Conservation (phyloP, 2,329 filamentous ascomycete genomes). For the Scolecobasidium constrictum region DNA sequence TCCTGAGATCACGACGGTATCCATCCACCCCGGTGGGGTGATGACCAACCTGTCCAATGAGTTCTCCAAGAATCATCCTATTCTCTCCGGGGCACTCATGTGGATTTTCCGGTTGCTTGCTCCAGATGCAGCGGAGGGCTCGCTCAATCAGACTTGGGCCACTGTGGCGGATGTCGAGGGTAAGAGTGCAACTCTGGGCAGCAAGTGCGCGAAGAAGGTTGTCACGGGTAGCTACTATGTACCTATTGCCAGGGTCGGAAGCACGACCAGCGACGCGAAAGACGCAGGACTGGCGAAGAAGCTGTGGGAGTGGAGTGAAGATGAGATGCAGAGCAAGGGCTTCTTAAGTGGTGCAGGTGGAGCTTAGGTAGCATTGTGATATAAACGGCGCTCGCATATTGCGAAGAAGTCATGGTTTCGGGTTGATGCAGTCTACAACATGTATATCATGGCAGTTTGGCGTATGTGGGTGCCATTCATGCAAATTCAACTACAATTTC, state of each 20-base stretch:
- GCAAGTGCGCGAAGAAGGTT: neutral
- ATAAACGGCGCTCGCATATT: too few species aligned
- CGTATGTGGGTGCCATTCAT: too few species aligned
- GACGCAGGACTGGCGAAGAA: conserved; percentile 9
- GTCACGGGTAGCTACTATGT: neutral
- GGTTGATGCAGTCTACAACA: too few species aligned
- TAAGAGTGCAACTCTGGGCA: neutral
- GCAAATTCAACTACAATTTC: too few species aligned
- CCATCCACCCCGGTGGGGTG: conserved; percentile 39
- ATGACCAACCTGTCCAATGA: conserved; percentile 26
- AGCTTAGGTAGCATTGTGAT: too few species aligned
- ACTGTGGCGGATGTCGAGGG: neutral
- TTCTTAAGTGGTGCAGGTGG: too few species aligned
- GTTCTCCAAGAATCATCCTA: neutral
- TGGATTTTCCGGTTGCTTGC: neutral
- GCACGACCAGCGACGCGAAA: neutral
- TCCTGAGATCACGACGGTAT: conserved; percentile 32
- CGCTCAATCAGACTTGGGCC: conserved; percentile 8
- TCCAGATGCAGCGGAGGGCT: neutral
- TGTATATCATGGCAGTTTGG: too few species aligned
- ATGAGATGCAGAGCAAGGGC: conserved; percentile 6
- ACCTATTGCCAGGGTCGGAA: neutral
- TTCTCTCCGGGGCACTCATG: neutral
- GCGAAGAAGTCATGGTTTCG: too few species aligned
- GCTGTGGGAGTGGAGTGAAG: conserved; percentile 11